Evolutionary conservation across 352 stramenopile species (phyloP), one percentile per base, ranked within the genome.

Genomic region (Globisporangium polare): DNA sequence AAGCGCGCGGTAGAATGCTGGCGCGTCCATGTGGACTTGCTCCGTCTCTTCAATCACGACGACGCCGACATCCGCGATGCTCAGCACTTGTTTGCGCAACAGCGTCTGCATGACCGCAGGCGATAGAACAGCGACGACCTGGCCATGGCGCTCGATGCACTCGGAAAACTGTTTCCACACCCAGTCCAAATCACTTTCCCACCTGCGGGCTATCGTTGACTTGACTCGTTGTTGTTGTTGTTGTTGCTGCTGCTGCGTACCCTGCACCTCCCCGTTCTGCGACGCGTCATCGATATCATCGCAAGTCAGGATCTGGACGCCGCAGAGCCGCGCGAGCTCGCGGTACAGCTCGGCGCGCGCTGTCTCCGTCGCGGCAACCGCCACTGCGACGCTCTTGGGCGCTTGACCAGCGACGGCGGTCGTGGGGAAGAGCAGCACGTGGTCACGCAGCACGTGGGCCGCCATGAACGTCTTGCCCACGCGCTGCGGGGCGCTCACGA

Each of bases 401-500:
- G 39, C 8, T 12, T 15, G 9, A 15, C 33, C 22, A 18, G 6
- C 9, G 42, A 18, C 22, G 17, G 33, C 37, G 29, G 12, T 53
- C 13, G 41, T 24, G 29, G 17, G 53, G 26, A n/a, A 42, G 29
- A 20, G 37, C 13, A 66, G 53, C 26, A 66, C 27, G 31, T 66
- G 13, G 45, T 89, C 82, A 50, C 76, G 76, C 45, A 90, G 56
- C 49, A 89, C 62, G 42, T 79, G 67, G 17, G 72, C 76, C 45
- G 76, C 72, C 18, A 89, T 53, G 63, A 89, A 88, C 10, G 80
- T 93, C 69, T 94, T 94, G 47, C 86, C 86, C 6, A 93, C 63
- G 13, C 71, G 58, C 33, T 71, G 69, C 24, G 75, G 50, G 5
- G 83, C 81, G 62, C 78, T 88, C 9, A 95, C 46, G 24, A 92